Evolutionary conservation across 1,139 yeast genomes (phyloP), one percentile per base, ranked within the genome.

Genomic region (Yamadazyma jaroonii): DNA sequence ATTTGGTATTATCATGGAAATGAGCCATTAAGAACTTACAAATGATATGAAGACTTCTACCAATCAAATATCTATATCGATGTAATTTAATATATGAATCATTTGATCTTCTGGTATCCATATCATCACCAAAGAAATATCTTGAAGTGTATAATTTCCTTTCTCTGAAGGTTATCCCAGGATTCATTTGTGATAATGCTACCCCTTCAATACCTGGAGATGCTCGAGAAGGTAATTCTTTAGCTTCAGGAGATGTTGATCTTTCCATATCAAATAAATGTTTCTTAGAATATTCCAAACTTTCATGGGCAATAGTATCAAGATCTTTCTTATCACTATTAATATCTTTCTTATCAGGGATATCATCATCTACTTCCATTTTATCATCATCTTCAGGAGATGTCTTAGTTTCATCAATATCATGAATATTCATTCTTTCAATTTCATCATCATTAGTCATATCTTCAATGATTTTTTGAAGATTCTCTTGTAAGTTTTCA

Each of bases 1-100:
- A 60, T 12, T 79, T 77, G n/a, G 87, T 77, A 45, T 87, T 84
- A 45, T 85, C 89, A 38, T 76, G 80, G 40, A 75, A 75, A 38
- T 75, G 62, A 3, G 66, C 57, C 3, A 61, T 53, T 45, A 89
- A 57, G 47, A 74, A 77, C 27, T 63, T 54, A 47, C 72, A 74
- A 13, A 86, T 63, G 6, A 70, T 66, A 52, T 87, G 95, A 38
- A 92, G 71, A 39, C 79, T 67, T 40, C 71, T 68, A 0, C 96
- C 97, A 32, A 89, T 72, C 34, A 67, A 57, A 24, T 74, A 67
- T 40, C 95, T 74, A 9, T 79, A 62, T 15, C 72, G 67, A 51
- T 87, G 96, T 9, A 90, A 62, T 39, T 72, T 72, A 32, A 70
- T 53, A 52, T 88, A 87, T 20, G 72, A 58, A 5, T 75, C 75